These are phyloP conservation scores for Zoysia pacifica DNA, from an alignment of 176 grass and related monocot genomes.

Conservation along the genomic window DNA sequence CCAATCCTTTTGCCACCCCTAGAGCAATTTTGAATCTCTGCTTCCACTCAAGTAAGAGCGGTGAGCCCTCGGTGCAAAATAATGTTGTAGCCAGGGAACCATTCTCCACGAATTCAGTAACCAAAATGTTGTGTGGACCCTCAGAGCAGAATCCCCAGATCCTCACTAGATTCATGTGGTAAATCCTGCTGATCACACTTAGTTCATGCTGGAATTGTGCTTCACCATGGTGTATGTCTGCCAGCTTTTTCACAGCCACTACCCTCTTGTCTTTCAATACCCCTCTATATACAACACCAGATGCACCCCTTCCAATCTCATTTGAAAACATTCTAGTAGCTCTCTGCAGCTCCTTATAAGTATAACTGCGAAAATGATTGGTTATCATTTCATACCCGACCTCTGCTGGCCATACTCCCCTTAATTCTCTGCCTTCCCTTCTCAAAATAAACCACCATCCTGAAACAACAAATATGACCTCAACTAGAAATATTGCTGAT, in stretches of 20 bases:
- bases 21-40: slow-evolving; percentile 45
- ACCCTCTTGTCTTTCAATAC: slow-evolving; percentile 33
- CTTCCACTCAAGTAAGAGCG: slow-evolving; percentile 34
- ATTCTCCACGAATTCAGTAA: slow-evolving; percentile 39
- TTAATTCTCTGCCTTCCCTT: slow-evolving; percentile 21
- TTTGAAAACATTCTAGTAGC: slow-evolving; percentile 43
- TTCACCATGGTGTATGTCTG: slow-evolving; percentile 28
- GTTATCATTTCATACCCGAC: slow-evolving; percentile 44
- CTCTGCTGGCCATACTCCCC: slow-evolving; percentile 49
- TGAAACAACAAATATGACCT: slow-evolving; percentile 30
- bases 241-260: slow-evolving; percentile 37
- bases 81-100: slow-evolving; percentile 39
- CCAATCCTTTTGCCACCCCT: slow-evolving; percentile 43
- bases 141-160: slow-evolving; percentile 53
- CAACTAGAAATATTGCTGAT: slow-evolving; percentile 45
- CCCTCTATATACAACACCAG: slow-evolving; percentile 38
- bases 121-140: slow-evolving; percentile 35
- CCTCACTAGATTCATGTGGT: slow-evolving; percentile 54
- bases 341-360: slow-evolving; percentile 36
- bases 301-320: slow-evolving; percentile 41
- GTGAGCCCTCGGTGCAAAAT: background rate
- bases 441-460: slow-evolving; percentile 46
- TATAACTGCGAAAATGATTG: slow-evolving; percentile 45
- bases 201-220: slow-evolving; percentile 49
- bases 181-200: slow-evolving; percentile 41